These are phyloP conservation scores for Zygnema circumcarinatum DNA, from an alignment of 139 green algal species.

Conservation along the genomic window DNA sequence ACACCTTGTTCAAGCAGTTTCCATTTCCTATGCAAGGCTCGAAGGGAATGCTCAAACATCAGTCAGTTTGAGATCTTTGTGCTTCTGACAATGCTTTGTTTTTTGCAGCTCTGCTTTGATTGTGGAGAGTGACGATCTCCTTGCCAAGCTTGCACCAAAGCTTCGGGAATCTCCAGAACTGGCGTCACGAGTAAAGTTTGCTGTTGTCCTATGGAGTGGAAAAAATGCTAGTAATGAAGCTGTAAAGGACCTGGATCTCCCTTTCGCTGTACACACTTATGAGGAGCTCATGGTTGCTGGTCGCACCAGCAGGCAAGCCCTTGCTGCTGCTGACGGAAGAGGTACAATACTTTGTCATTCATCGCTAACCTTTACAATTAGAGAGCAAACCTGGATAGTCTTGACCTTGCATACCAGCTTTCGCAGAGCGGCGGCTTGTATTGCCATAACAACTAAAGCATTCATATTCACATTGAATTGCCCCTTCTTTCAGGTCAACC, in stretches of 20 bases:
- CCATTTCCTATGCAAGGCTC: too few species aligned
- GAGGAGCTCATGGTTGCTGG: conserved; percentile 66
- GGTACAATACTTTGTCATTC: background rate
- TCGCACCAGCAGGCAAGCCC: conserved; percentile 25
- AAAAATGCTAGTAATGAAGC: background rate
- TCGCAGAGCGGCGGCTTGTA: too few species aligned
- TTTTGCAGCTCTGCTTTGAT: conserved; percentile 69
- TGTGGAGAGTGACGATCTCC: conserved; percentile 76
- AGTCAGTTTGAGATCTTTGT: too few species aligned
- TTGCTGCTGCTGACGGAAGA: conserved; percentile 14
- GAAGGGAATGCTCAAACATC: too few species aligned
- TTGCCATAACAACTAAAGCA: too few species aligned
- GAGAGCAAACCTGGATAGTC: too few species aligned
- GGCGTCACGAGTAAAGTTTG: conserved; percentile 67
- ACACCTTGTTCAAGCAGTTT: too few species aligned
- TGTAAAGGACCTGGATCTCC: background rate
- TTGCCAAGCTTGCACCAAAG: conserved; percentile 72
- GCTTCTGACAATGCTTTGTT: too few species aligned
- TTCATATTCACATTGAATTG: background rate
- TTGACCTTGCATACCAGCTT: too few species aligned
- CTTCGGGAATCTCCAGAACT: conserved; percentile 48
- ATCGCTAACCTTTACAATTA: too few species aligned
- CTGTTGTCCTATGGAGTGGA: conserved; percentile 81
- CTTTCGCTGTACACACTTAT: conserved; percentile 60
- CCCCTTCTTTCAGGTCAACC: background rate